Conservation (phyloP, 106 monocot genomes). For the Xerophyta viscosa region DNA sequence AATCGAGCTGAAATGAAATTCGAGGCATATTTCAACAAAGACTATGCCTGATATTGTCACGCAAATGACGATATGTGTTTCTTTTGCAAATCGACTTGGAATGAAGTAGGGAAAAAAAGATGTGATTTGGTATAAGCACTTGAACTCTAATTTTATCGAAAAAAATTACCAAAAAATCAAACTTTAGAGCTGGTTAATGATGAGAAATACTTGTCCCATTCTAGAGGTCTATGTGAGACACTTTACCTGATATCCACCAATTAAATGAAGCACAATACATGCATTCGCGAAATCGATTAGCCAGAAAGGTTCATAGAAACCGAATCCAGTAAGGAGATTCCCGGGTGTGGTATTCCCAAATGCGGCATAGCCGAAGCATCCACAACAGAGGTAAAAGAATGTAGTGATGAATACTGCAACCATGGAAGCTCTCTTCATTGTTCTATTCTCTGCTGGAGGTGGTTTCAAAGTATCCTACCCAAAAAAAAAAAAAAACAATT, state of each 20-base stretch:
- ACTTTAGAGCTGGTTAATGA: no score
- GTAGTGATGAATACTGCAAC: conserved; percentile 56
- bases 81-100: no score
- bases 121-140: no score
- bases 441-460: conserved; percentile 69
- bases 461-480: conserved; percentile 76
- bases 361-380: conserved; percentile 89
- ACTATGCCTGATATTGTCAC: no score
- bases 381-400: conserved; percentile 92
- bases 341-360: conserved; percentile 83
- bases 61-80: no score
- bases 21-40: no score
- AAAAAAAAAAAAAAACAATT: not conserved
- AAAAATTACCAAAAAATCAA: no score
- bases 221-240: no score
- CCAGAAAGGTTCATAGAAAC: conserved; percentile 93
- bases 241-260: conserved; percentile 83
- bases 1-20: no score
- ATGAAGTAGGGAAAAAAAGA: no score
- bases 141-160: no score
- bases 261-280: conserved; percentile 71
- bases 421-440: conserved; percentile 79
- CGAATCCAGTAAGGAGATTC: conserved; percentile 80
- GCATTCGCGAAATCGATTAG: conserved; percentile 83
- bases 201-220: no score